Evolutionary conservation across 2,329 filamentous ascomycete genomes (phyloP).

Genomic region (Dothistroma pini): DNA sequence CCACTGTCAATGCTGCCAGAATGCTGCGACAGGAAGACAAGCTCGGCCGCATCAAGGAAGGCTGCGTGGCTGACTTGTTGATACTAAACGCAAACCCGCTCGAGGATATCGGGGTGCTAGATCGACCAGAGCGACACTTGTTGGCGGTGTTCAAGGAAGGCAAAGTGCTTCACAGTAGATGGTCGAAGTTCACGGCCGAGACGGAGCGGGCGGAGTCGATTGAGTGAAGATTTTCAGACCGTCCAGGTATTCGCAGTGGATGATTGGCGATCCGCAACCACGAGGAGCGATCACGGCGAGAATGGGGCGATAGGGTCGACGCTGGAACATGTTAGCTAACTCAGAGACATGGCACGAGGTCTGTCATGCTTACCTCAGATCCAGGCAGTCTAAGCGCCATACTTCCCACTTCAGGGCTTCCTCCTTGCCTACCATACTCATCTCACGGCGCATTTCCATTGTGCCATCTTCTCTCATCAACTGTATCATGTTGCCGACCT

Average conservation of each 20-base stretch:
- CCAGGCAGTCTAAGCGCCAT: constrained; percentile 42
- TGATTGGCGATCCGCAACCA: background rate
- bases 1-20: constrained; percentile 52
- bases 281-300: constrained; percentile 7
- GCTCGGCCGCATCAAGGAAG: constrained; percentile 51
- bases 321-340: background rate
- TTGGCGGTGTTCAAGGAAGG: constrained; percentile 56
- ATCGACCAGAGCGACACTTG: constrained; percentile 46
- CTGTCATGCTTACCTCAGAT: constrained; percentile 18
- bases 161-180: constrained; percentile 40
- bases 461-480: constrained; percentile 24
- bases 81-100: constrained; percentile 53
- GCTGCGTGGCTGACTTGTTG: constrained; percentile 53
- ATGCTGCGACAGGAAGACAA: constrained; percentile 46
- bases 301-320: constrained; percentile 24
- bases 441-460: constrained; percentile 23
- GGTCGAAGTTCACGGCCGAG: constrained; percentile 29
- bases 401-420: constrained; percentile 44
- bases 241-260: background rate
- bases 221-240: constrained; percentile 8
- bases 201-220: constrained; percentile 14
- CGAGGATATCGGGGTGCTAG: constrained; percentile 53
- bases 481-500: constrained; percentile 30
- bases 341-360: background rate
- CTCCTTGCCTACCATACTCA: constrained; percentile 34